Evolutionary conservation across 805 yeast genomes (phyloP).

Genomic region (Saturnispora dispora): DNA sequence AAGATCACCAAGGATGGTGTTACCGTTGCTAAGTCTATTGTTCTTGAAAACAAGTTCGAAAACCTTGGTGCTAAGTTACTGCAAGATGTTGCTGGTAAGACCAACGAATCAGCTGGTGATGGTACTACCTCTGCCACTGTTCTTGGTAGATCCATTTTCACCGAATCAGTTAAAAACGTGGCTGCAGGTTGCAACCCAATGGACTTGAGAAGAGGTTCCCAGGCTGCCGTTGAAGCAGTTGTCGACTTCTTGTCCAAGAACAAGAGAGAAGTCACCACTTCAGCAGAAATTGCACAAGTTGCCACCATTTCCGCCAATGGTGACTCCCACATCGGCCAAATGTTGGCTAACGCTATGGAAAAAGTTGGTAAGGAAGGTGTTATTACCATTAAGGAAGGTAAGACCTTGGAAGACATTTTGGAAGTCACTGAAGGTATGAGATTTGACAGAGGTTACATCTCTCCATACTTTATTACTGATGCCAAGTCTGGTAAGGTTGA

Average conservation of each 20-base stretch:
- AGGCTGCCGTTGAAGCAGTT: conserved; percentile 92
- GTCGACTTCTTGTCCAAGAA: conserved; percentile 73
- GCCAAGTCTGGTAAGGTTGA: conserved; percentile 89
- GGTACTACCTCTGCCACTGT: conserved; percentile 98
- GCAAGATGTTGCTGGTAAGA: conserved; percentile 95
- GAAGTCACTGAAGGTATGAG: conserved; percentile 98
- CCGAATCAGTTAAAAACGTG: conserved; percentile 91
- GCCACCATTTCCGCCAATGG: conserved; percentile 98
- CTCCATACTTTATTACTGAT: conserved; percentile 94
- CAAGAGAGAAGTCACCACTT: conserved; percentile 88
- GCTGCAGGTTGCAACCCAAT: conserved; percentile 99
- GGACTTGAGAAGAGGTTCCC: conserved; percentile 96
- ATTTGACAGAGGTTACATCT: conserved; percentile 94
- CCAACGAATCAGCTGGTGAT: conserved; percentile 97
- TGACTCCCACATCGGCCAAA: conserved; percentile 81
- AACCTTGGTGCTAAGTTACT: conserved; percentile 91
- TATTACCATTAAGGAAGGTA: conserved; percentile 94
- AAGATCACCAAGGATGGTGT: conserved; percentile 99
- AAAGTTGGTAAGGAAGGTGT: conserved; percentile 99
- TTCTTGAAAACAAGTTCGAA: conserved; percentile 82
- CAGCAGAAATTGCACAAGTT: conserved; percentile 94
- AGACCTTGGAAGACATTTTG: conserved; percentile 90
- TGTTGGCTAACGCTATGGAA: conserved; percentile 94
- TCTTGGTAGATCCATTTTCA: conserved; percentile 88
- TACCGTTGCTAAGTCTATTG: conserved; percentile 84